Conservation (phyloP, 768 basidiomycete genomes). For the Leccinum broughii region DNA sequence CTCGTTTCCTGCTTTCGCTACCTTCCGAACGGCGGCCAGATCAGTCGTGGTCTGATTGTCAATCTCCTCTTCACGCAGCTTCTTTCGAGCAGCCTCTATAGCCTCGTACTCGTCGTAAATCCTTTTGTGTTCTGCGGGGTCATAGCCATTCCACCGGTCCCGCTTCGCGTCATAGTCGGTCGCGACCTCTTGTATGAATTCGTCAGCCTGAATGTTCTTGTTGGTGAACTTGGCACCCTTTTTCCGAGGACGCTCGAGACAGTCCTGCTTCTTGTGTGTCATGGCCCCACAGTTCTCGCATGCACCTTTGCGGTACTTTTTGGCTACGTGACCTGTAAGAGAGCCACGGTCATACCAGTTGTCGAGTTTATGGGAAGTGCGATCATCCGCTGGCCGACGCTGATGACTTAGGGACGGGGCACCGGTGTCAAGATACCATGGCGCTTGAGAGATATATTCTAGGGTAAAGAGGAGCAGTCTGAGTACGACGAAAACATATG, state of each 20-base stretch:
- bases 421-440: conserved; percentile 98
- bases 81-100: conserved; percentile 86
- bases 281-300: conserved; percentile 99
- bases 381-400: conserved; percentile 67
- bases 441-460: conserved; percentile 99
- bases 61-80: conserved; percentile 93
- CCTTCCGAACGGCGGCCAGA: conserved; percentile 85
- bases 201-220: conserved; percentile 88
- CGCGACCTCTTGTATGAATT: conserved; percentile 79
- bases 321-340: conserved; percentile 86
- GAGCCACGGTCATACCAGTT: conserved; percentile 90
- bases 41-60: conserved; percentile 96
- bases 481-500: not conserved
- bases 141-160: conserved; percentile 98
- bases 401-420: conserved; percentile 94
- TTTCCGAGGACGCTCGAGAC: conserved; percentile 94
- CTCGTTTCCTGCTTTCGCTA: conserved; percentile 86
- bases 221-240: conserved; percentile 93
- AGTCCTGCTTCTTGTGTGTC: conserved; percentile 89
- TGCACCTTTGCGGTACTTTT: conserved; percentile 96
- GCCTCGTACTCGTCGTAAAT: conserved; percentile 96
- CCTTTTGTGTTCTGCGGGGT: conserved; percentile 79
- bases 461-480: conserved; percentile 4
- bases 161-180: conserved; percentile 90
- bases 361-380: conserved; percentile 66